A percentile compares a stretch with the other conserved stretches of the same genome.
These are phyloP conservation scores for Colletotrichum tamarilloi DNA, from an alignment of 2,329 filamentous ascomycete species.

Conservation along the genomic window DNA sequence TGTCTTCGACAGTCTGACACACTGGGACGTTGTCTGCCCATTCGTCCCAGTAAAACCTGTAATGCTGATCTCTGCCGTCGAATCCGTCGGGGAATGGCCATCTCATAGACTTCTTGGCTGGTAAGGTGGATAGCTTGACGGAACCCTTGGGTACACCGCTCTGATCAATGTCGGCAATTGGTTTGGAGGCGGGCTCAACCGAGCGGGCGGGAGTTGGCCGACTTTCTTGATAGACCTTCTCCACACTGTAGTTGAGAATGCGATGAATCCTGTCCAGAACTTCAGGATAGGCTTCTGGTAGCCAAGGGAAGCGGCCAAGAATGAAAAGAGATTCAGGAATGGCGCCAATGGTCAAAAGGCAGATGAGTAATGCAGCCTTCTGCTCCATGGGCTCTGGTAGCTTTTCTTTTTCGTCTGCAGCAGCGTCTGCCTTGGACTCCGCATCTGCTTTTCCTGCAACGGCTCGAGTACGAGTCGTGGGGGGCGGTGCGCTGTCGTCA, in stretches of 20 bases:
- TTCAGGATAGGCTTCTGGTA: constrained; percentile 86
- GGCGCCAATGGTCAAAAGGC: constrained; percentile 89
- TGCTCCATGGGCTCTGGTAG: constrained; percentile 84
- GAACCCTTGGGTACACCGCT: constrained; percentile 75
- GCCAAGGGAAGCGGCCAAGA: constrained; percentile 91
- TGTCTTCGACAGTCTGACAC: constrained; percentile 89
- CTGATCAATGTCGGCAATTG: constrained; percentile 68
- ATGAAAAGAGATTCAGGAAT: constrained; percentile 94
- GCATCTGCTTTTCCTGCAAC: constrained; percentile 61
- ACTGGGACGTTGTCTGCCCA: constrained; percentile 94
- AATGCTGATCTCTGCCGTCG: constrained; percentile 80
- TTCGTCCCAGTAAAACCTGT: constrained; percentile 97
- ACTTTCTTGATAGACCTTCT: constrained; percentile 72
- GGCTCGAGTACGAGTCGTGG: constrained; percentile 61
- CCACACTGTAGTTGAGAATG: constrained; percentile 83
- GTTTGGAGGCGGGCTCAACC: constrained; percentile 55
- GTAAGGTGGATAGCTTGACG: constrained; percentile 69
- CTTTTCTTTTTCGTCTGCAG: constrained; percentile 60
- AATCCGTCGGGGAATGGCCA: constrained; percentile 87
- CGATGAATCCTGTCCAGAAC: constrained; percentile 85
- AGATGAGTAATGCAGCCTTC: constrained; percentile 86
- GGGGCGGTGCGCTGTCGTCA: constrained; percentile 76
- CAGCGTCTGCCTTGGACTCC: constrained; percentile 61
- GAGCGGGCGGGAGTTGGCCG: constrained; percentile 46
- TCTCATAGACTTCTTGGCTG: constrained; percentile 75